Percentiles rank a stretch among this genome's conserved stretches.
Conservation (phyloP, 2,329 filamentous ascomycete species). For the Paecilomyces sp. region DNA sequence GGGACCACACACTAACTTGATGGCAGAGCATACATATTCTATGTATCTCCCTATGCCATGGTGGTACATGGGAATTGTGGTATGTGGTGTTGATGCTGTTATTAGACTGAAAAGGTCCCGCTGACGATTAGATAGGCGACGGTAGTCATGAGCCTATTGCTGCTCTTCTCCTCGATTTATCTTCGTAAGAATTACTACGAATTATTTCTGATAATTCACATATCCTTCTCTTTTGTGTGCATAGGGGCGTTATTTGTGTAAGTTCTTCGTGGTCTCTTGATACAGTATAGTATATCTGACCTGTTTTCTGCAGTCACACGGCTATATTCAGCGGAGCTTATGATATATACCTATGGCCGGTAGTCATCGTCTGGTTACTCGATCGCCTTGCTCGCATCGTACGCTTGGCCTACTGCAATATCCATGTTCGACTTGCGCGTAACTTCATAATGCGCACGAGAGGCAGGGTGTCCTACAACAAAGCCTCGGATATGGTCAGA, state of each 20-base stretch:
- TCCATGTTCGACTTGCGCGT: conserved; percentile 23
- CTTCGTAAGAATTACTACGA: conserved; percentile 40
- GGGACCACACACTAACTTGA: conserved; percentile 1
- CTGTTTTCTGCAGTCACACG: conserved; percentile 32
- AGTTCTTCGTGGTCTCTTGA: conserved; percentile 4
- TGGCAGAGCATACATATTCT: conserved; percentile 4
- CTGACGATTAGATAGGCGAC: conserved; percentile 7
- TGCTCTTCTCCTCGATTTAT: conserved; percentile 40
- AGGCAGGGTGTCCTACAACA: conserved; percentile 37
- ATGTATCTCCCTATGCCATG: conserved; percentile 9
- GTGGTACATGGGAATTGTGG: conserved; percentile 16
- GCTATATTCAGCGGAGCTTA: conserved; percentile 43
- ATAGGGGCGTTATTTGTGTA: conserved; percentile 43
- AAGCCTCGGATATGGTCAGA: conserved; percentile 38
- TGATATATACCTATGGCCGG: conserved; percentile 45
- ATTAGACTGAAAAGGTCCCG: not conserved
- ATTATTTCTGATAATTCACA: conserved; percentile 32
- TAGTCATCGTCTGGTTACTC: conserved; percentile 41
- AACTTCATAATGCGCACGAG: conserved; percentile 21
- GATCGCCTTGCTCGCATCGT: conserved; percentile 40
- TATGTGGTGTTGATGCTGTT: conserved; percentile 5
- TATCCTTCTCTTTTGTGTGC: conserved; percentile 27
- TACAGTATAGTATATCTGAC: not conserved
- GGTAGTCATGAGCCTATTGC: conserved; percentile 31
- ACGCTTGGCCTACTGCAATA: conserved; percentile 38